Conservation (phyloP, 2,329 filamentous ascomycete species). For the Akanthomyces muscarius region DNA sequence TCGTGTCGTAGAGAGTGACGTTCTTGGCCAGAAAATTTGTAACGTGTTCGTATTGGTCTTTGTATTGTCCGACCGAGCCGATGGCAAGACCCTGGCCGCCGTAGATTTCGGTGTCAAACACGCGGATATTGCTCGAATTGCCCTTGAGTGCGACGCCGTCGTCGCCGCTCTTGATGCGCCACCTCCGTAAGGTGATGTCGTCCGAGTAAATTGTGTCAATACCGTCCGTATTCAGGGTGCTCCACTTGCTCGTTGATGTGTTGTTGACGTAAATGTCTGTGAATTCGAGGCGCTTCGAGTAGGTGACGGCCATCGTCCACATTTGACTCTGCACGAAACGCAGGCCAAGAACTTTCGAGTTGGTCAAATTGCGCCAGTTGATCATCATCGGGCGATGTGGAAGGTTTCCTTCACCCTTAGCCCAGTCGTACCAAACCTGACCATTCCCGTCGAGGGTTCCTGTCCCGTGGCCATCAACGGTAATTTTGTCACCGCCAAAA, state of each 20-base stretch:
- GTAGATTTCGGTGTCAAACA: slow-evolving; percentile 46
- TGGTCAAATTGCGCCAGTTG: slow-evolving; percentile 38
- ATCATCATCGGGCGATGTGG: slow-evolving; percentile 50
- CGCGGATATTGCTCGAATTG: slow-evolving; percentile 51
- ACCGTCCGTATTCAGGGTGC: slow-evolving; percentile 39
- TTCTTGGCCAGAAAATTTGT: slow-evolving; percentile 46
- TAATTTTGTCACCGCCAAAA: slow-evolving; percentile 50
- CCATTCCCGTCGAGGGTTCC: slow-evolving; percentile 58
- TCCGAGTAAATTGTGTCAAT: slow-evolving; percentile 50
- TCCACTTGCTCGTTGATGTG: slow-evolving; percentile 32
- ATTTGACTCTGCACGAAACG: slow-evolving; percentile 55
- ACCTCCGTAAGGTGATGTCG: slow-evolving; percentile 47
- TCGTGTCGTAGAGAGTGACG: slow-evolving; percentile 42
- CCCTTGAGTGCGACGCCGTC: slow-evolving; percentile 52
- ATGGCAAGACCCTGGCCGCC: slow-evolving; percentile 52
- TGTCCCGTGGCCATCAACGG: slow-evolving; percentile 44
- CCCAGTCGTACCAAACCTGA: slow-evolving; percentile 55
- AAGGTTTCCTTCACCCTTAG: slow-evolving; percentile 41
- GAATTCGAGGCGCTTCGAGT: slow-evolving; percentile 43
- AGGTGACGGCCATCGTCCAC: slow-evolving; percentile 55
- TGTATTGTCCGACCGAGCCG: slow-evolving; percentile 54
- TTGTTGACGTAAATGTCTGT: slow-evolving; percentile 53
- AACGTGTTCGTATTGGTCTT: slow-evolving; percentile 44
- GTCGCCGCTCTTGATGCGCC: slow-evolving; percentile 49
- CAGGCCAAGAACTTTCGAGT: slow-evolving; percentile 45